Conservation (phyloP, 129 eudicot species). For the sunflower (Helianthus annuus) region DNA sequence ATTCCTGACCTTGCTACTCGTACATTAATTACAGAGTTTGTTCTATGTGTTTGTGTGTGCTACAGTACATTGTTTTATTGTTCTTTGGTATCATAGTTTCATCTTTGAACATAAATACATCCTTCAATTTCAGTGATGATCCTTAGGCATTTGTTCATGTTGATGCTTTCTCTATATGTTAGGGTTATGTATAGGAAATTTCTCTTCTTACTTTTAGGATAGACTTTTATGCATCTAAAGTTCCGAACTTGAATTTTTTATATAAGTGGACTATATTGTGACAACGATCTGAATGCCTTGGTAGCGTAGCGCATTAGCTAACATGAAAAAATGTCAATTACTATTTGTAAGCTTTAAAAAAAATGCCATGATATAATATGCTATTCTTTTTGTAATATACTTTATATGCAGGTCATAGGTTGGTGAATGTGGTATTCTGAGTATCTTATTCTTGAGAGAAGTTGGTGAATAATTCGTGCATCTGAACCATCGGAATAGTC, state of each 20-base stretch:
- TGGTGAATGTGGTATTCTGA: conserved; percentile 99
- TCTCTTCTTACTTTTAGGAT: conserved; percentile 11
- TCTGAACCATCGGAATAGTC: too few species aligned
- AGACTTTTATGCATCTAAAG: neutral
- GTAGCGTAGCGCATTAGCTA: conserved; percentile 87
- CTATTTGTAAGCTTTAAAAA: conserved; percentile 77
- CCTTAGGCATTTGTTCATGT: neutral
- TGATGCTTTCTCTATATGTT: neutral
- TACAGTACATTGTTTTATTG: too few species aligned
- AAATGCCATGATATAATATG: conserved; percentile 11
- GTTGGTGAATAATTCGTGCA: conserved; percentile 36
- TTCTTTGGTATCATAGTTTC: too few species aligned
- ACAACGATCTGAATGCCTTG: conserved; percentile 93
- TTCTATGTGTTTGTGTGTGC: too few species aligned
- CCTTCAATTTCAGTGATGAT: too few species aligned
- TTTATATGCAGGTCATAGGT: conserved; percentile 76
- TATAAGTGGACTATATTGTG: conserved; percentile 31
- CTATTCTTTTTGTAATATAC: conserved; percentile 12
- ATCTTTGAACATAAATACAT: too few species aligned
- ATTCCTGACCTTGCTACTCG: too few species aligned
- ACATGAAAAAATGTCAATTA: conserved; percentile 84
- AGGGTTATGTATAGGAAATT: conserved; percentile 3
- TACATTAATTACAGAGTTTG: too few species aligned
- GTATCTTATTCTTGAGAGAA: conserved; percentile 94
- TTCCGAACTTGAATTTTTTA: neutral